These are phyloP conservation scores for Candolleomyces aberdarensis DNA, from an alignment of 768 basidiomycete species.

Conservation along the genomic window DNA sequence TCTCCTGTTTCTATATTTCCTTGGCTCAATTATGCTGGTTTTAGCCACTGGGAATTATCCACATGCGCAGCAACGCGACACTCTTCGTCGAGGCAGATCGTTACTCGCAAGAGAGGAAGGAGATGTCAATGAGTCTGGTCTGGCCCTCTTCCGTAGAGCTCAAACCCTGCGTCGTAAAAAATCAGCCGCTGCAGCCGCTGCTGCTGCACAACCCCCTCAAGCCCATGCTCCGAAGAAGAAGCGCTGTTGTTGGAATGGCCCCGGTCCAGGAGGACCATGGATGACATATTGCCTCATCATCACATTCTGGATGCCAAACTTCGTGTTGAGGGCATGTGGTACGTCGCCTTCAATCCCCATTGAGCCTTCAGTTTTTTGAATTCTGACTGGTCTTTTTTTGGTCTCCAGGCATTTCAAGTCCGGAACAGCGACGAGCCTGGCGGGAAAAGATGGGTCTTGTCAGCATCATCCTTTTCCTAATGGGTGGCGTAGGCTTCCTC, in stretches of 20 bases:
- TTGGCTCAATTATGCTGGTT: background rate
- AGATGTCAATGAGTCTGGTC: constrained; percentile 86
- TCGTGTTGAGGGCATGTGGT: constrained; percentile 79
- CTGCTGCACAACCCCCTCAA: constrained; percentile 32
- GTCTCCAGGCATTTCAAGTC: constrained; percentile 74
- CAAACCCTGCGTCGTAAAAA: constrained; percentile 76
- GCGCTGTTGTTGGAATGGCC: constrained; percentile 65
- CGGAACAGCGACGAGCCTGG: constrained; percentile 96
- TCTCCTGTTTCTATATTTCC: constrained; percentile 12
- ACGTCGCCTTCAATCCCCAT: constrained; percentile 27
- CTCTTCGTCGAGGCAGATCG: constrained; percentile 82
- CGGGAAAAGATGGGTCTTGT: constrained; percentile 97
- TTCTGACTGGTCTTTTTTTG: constrained; percentile 7
- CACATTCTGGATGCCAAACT: constrained; percentile 80
- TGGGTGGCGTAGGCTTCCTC: constrained; percentile 95
- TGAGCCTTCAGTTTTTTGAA: background rate
- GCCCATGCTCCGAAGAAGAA: constrained; percentile 34
- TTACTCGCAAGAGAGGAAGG: constrained; percentile 82
- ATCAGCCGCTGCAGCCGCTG: constrained; percentile 33
- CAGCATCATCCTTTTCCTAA: constrained; percentile 71
- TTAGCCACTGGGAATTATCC: constrained; percentile 73
- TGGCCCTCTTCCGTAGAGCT: constrained; percentile 87
- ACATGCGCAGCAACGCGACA: constrained; percentile 21
- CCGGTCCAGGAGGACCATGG: constrained; percentile 92
- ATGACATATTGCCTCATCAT: constrained; percentile 90